Conservation (phyloP, 495 filamentous ascomycete genomes). For the Penicillium coprophilum region DNA sequence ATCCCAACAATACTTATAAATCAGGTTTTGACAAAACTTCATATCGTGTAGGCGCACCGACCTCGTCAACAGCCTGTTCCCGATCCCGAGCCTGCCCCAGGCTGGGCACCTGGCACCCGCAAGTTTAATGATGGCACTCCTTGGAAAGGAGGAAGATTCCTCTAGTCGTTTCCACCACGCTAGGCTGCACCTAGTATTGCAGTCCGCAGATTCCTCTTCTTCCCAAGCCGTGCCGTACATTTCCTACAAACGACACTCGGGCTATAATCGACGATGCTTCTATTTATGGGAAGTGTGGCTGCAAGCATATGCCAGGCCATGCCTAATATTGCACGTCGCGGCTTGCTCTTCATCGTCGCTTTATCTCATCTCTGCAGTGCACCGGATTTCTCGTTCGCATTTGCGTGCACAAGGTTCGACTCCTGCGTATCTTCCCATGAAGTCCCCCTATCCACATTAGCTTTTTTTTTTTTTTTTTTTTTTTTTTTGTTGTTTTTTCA, state of each 20-base stretch:
- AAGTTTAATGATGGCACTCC: neutral
- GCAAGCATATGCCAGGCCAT: too few relatives aligned
- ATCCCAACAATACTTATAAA: neutral
- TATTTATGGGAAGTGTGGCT: neutral
- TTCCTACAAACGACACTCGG: neutral
- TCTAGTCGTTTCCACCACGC: neutral
- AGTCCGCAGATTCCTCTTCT: too few relatives aligned
- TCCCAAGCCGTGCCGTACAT: too few relatives aligned
- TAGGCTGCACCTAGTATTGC: neutral
- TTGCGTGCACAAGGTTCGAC: neutral
- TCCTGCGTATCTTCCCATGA: neutral
- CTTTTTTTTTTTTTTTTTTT: neutral
- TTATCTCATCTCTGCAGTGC: neutral
- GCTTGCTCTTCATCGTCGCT: neutral
- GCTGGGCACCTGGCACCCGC: conserved; percentile 1
- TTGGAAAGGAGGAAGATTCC: neutral
- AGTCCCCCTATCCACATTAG: neutral
- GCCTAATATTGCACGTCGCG: neutral
- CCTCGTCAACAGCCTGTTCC: neutral
- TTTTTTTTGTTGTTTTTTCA: neutral
- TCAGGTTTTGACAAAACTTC: neutral
- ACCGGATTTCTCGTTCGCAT: neutral
- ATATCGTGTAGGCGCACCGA: neutral
- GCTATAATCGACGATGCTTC: neutral
- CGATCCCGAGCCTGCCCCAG: neutral